Conservation (phyloP, 2,329 filamentous ascomycete species). For the Tolypocladium tropicale region DNA sequence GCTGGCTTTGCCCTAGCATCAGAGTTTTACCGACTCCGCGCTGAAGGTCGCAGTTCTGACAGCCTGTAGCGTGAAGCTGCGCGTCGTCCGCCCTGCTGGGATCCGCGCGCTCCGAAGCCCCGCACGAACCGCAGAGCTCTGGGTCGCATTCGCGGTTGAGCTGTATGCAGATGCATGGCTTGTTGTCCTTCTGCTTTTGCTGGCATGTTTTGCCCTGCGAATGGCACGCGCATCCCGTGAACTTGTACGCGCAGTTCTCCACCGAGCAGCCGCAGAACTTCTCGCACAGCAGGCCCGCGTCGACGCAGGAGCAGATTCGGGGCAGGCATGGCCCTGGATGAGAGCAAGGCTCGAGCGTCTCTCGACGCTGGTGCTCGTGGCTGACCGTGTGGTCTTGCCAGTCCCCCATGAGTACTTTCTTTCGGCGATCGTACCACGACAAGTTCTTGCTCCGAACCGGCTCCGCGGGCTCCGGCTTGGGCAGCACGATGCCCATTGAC, state of each 20-base stretch:
- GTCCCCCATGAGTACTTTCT: conserved; percentile 42
- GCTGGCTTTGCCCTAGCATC: conserved; percentile 58
- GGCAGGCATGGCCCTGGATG: conserved; percentile 58
- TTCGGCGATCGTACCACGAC: conserved; percentile 46
- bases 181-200: conserved; percentile 41
- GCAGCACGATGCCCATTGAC: conserved; percentile 13
- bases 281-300: conserved; percentile 56
- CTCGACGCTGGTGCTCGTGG: conserved; percentile 44
- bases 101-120: conserved; percentile 57
- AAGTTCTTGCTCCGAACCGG: conserved; percentile 31
- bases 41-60: conserved; percentile 65
- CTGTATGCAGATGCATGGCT: conserved; percentile 58
- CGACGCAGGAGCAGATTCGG: conserved; percentile 52
- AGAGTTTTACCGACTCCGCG: conserved; percentile 55
- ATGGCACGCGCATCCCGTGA: conserved; percentile 57
- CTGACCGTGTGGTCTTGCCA: conserved; percentile 46
- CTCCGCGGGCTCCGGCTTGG: conserved; percentile 14
- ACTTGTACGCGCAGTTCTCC: conserved; percentile 50
- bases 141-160: conserved; percentile 75
- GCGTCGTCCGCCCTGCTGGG: conserved; percentile 55
- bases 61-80: conserved; percentile 45
- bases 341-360: conserved; percentile 53
- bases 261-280: conserved; percentile 57
- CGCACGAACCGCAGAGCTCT: conserved; percentile 61
- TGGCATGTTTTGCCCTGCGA: conserved; percentile 48